phyloP scores from a whole-genome alignment of 345 rosid genomes.

The Sisymbrium altissimum region DNA sequence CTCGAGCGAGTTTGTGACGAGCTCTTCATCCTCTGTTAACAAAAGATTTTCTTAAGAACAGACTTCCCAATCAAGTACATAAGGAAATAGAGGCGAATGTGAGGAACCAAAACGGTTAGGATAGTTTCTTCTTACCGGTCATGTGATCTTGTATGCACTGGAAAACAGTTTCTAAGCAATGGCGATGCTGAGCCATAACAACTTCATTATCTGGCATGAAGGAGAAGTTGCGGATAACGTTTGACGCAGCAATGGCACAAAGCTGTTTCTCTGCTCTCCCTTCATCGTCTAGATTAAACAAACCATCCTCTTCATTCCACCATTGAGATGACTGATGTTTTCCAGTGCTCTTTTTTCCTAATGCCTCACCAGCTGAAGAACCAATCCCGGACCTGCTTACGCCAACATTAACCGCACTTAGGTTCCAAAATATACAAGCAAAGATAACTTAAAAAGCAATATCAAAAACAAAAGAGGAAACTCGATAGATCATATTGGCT shows the following conservation, averaged over 20 bases:
- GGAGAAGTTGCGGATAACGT: slow-evolving; percentile 88
- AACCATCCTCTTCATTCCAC: slow-evolving; percentile 94
- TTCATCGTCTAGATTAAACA: slow-evolving; percentile 89
- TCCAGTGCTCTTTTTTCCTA: slow-evolving; percentile 42
- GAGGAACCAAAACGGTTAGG: too few relatives aligned
- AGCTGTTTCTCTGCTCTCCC: slow-evolving; percentile 90
- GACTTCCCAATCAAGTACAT: slow-evolving; percentile 4
- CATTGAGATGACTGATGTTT: slow-evolving; percentile 60
- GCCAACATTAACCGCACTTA: slow-evolving; percentile 18
- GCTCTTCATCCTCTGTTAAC: slow-evolving; percentile 92
- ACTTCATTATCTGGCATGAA: slow-evolving; percentile 98
- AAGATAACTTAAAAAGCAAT: background rate
- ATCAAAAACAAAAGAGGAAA: background rate
- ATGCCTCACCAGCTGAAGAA: slow-evolving; percentile 42
- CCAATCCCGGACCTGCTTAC: slow-evolving; percentile 42
- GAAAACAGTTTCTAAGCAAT: slow-evolving; percentile 95
- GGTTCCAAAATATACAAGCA: background rate
- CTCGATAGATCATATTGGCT: slow-evolving; percentile 3
- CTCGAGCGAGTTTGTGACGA: slow-evolving; percentile 90
- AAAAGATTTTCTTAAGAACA: slow-evolving; percentile 11
- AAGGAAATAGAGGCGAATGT: background rate
- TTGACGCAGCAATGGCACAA: slow-evolving; percentile 90
- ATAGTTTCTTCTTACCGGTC: slow-evolving; percentile 47
- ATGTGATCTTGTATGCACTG: slow-evolving; percentile 83
- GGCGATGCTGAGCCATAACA: slow-evolving; percentile 92